phyloP scores from a whole-genome alignment of 768 basidiomycete species.

The Kwoniella sp. region DNA sequence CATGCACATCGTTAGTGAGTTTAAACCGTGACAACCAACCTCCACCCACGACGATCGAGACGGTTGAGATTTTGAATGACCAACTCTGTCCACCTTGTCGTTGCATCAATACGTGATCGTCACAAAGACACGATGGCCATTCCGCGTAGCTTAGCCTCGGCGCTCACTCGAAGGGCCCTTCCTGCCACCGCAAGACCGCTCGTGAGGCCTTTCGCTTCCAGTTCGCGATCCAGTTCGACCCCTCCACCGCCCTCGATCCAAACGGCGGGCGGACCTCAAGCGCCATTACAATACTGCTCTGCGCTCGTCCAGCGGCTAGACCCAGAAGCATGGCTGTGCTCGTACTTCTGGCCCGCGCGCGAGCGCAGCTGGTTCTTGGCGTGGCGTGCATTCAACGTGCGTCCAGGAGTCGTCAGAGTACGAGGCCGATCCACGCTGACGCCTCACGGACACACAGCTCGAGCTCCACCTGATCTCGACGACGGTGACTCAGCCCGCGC shows the following conservation, averaged over 20 bases:
- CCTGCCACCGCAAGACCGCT: too few species aligned
- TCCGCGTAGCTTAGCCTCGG: too few species aligned
- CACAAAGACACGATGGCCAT: too few species aligned
- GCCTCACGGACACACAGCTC: constrained; percentile 26
- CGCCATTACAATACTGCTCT: constrained; percentile 41
- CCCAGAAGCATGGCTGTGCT: constrained; percentile 46
- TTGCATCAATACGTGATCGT: too few species aligned
- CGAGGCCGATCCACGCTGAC: not conserved
- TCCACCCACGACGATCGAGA: too few species aligned
- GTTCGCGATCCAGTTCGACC: not conserved
- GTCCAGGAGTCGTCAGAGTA: constrained; percentile 7
- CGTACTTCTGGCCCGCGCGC: constrained; percentile 44
- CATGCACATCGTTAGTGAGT: too few species aligned
- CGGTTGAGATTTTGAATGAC: too few species aligned
- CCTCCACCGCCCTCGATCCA: constrained; percentile 13
- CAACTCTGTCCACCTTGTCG: too few species aligned
- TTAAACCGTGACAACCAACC: too few species aligned
- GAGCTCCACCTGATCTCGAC: constrained; percentile 46
- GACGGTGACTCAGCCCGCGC: constrained; percentile 42
- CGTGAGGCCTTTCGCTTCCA: not conserved
- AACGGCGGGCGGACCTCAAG: constrained; percentile 39
- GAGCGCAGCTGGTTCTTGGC: constrained; percentile 44
- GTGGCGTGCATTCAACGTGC: constrained; percentile 49
- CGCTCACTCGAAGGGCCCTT: not conserved
- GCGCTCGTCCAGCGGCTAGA: constrained; percentile 43